These are phyloP conservation scores for Phytophthora europaea DNA, from an alignment of 352 stramenopile species.

Conservation along the genomic window DNA sequence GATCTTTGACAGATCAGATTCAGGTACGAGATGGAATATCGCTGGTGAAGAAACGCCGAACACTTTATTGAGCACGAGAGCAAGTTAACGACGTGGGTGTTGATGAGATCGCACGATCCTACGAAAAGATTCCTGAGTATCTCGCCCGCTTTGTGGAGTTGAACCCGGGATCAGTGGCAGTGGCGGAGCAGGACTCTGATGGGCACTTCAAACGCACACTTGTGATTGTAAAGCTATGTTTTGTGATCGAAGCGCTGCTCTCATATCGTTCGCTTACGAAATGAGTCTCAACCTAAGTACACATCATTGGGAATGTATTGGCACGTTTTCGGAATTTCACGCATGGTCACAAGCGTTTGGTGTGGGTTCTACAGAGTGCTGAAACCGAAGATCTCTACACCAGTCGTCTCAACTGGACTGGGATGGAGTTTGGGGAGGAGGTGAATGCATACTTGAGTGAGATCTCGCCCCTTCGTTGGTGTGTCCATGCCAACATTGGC, in stretches of 20 bases:
- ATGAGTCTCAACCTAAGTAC: neutral
- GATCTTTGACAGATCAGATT: neutral
- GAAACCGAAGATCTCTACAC: neutral
- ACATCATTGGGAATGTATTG: neutral
- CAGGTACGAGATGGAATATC: neutral
- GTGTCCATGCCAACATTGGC: neutral
- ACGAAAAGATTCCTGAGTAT: neutral
- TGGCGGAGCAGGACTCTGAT: neutral
- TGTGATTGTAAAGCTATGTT: neutral
- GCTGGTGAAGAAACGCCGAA: neutral
- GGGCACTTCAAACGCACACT: neutral
- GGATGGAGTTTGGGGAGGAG: neutral
- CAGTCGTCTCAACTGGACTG: neutral
- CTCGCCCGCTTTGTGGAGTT: neutral
- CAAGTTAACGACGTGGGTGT: neutral
- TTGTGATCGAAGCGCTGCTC: neutral
- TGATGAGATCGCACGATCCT: neutral
- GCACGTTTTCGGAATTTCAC: neutral
- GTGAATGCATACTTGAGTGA: neutral
- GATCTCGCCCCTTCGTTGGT: neutral
- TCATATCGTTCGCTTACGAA: neutral
- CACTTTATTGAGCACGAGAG: neutral
- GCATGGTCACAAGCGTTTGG: neutral
- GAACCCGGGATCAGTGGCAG: neutral
- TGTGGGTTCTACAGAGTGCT: neutral